A percentile compares a stretch with the other conserved stretches of the same genome.
Conservation (phyloP, 148 eudicot species). For the Agrostemma githago region DNA sequence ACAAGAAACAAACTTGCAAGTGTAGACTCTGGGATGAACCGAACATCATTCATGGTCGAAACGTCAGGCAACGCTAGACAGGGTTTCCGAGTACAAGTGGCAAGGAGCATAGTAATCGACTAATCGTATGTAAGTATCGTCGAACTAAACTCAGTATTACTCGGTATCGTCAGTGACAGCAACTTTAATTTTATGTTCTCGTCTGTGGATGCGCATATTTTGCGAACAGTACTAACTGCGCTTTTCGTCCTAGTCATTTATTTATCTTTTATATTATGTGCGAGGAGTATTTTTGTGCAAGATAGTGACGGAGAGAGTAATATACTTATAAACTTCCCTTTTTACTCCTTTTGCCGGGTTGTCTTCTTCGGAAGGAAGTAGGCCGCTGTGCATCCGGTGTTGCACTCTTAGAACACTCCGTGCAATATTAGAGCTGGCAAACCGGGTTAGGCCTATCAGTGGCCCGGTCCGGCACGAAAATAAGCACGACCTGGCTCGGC, state of each 20-base stretch:
- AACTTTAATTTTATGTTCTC: too few species aligned
- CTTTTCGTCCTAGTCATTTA: too few species aligned
- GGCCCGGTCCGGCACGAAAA: too few species aligned
- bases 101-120: neutral
- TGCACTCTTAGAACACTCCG: neutral
- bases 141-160: too few species aligned
- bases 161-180: neutral
- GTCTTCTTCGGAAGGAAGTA: neutral
- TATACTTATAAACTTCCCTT: too few species aligned
- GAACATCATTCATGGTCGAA: constrained; percentile 18
- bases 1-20: constrained; percentile 45
- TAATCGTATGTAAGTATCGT: neutral
- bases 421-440: too few species aligned
- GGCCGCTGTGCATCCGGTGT: neutral
- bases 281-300: too few species aligned
- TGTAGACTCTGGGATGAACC: constrained; percentile 56
- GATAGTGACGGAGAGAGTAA: too few species aligned
- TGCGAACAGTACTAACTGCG: neutral
- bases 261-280: too few species aligned
- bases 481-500: too few species aligned
- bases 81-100: neutral
- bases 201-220: neutral
- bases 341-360: too few species aligned
- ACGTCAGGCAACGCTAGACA: neutral
- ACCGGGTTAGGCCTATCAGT: too few species aligned